Base-by-base conservation (phyloP, 164 flowering plant species). In the Stephania japonica region DNA sequence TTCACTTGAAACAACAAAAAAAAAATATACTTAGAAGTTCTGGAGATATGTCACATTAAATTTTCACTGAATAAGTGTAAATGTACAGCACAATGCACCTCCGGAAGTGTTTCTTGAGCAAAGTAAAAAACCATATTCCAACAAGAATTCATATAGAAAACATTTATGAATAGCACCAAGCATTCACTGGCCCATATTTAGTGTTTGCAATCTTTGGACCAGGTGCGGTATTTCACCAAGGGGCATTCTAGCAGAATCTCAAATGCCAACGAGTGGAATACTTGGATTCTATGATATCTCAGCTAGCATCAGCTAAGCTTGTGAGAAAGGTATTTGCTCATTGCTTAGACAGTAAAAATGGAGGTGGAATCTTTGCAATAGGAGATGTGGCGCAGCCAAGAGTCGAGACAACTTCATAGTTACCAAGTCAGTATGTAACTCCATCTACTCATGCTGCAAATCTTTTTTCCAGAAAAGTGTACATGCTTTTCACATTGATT, bases 311-410 rank as follows among this genome's bases (percentile, higher is more conserved):
- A 59, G 61, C 91, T 71, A 96, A 94, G 74, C 84, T 82, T 73
- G 92, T 90, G 78, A 86, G 84, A 74, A 93, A 87, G 78, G 78
- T 81, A 73, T 95, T 95, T 83, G 81, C 98, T 50, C 99, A 95
- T 71, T 95, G 99, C 86, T 82, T 95, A 76, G 97, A 90, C 79
- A 81, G 79, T 70, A 69, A 56, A 62, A 75, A 84, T 78, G 99
- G 99, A n/a, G 99, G 99, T 75, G 99, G 99, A 72, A 94, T 94
- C 44, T 94, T 90, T 83, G 90, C 98, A 25, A 90, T 94, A 80
- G 99, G 99, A 70, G 78, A 90, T 65, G 88, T 94, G 70, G 92
- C 87, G 77, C 83, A 90, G 73, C 96, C 98, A 67, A 86, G 85
- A 82, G 81, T 90, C 32, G 87, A 82, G 50, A 83, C 90, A 73